Base-by-base conservation (phyloP, 2,329 filamentous ascomycete genomes). In the Plenodomus lindquistii region DNA sequence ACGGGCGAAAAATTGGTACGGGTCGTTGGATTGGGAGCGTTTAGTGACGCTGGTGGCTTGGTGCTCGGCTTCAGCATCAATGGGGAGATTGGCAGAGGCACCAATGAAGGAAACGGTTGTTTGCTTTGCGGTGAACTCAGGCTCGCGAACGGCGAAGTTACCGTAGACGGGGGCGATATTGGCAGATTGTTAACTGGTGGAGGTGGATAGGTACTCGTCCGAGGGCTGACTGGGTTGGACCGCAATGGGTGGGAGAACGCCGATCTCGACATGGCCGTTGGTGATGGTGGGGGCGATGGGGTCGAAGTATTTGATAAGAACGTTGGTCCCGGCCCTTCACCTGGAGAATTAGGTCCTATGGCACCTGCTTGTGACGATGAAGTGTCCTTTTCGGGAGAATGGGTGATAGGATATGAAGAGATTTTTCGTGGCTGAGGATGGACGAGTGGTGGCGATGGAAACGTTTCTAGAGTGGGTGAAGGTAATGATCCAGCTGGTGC, bases 301-400 rank as follows among this genome's bases (percentile, higher is more conserved):
- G 69, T 70, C 2, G 65, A 67, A 27, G 66, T 56, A 20, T 66
- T 59, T 4, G 69, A 70, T 13, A 70, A 59, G 35, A 71, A 72
- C 3, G 67, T 71, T 29, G 67, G 63, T 5, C 67, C 61, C 22
- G 54, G 54, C 13, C 59, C 58, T 36, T 55, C 50, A 10, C 59
- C 58, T 36, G 55, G 52, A 10, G 54, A 52, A 11, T 46, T 43
- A 4, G 51, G 52, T 7, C 56, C 59, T 17, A 19, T 24, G n/a
- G 31, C 43, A n/a, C 50, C 58, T 3, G 60, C 57, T 43, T 48
- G 54, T 19, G 59, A 20, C 39, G 52, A 38, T 8, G 61, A 46
- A 37, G 52, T 44, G 3, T 52, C 50, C 9, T 41, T 59, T 27
- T 62, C 58, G 9, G 63, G 40, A 35, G 64, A 57, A 38, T 65